Base-by-base conservation (phyloP, 129 eudicot genomes). In the Flaveria sonorensis region DNA sequence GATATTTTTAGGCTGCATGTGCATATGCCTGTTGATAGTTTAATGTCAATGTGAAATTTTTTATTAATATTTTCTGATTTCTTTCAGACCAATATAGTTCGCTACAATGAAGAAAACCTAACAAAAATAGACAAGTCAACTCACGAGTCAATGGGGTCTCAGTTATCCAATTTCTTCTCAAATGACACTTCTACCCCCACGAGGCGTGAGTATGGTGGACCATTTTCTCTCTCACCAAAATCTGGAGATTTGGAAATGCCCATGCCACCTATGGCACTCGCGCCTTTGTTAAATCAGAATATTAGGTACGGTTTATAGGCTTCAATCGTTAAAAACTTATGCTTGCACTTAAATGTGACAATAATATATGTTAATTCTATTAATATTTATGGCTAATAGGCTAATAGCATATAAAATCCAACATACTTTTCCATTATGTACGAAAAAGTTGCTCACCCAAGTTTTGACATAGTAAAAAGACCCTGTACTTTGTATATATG, bases 211-310 rank as follows among this genome's bases (percentile, higher is more conserved):
- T 72, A 81, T 75, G 81, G 72, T 23, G 85, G 76, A 30, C 80
- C 85, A 24, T 73, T 67, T n/a, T 82, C 89, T 75, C 61, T 75
- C 39, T 77, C 84, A 72, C 81, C 92, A 66, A 45, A 80, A 57
- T 72, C 84, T 30, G 82, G 73, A 14, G 98, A 94, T 86, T 55
- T 87, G 61, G 96, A 91, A 79, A 81, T 94, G 86, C 94, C 96
- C 68, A 91, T 94, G 97, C 99, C 97, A 70, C 99, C 99, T 68
- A 74, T 83, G 77, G 82, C 92, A 64, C 99, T 94, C 81, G 89
- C 94, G 48, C 93, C 99, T 83, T 56, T 88, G 65, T 86, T 69
- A 47, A 84, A 80, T 65, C 89, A 86, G 19, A 84, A 74, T 73
- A 78, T 87, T 76, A 91, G 97, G 99, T 94, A 78, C 1, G 48